phyloP scores from a whole-genome alignment of 2,329 filamentous ascomycete species.

The Periconia sp. region DNA sequence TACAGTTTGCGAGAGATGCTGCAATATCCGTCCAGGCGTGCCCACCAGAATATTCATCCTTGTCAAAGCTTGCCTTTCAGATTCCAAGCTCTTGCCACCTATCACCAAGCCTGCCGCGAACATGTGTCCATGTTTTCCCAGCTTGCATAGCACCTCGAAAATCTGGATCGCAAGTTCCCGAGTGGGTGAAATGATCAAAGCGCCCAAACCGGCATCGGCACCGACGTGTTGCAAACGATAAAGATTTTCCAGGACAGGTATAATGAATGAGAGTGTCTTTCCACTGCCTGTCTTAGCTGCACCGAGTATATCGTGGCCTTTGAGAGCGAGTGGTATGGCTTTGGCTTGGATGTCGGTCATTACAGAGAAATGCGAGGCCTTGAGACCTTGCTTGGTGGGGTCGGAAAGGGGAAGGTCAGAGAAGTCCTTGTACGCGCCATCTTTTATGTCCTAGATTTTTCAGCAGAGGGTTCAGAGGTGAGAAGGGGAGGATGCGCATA shows the following conservation, averaged over 20 bases:
- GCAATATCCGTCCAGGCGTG: slow-evolving; percentile 90
- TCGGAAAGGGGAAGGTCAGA: slow-evolving; percentile 82
- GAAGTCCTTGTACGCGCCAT: slow-evolving; percentile 67
- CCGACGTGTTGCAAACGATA: slow-evolving; percentile 89
- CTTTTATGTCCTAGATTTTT: slow-evolving; percentile 59
- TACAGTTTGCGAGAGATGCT: slow-evolving; percentile 93
- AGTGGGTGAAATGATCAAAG: slow-evolving; percentile 90
- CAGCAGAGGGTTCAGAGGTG: slow-evolving; percentile 6
- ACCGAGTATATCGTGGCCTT: slow-evolving; percentile 84
- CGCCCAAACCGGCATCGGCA: slow-evolving; percentile 80
- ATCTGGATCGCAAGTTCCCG: slow-evolving; percentile 96
- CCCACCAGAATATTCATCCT: slow-evolving; percentile 98
- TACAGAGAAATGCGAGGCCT: slow-evolving; percentile 83
- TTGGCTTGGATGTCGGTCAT: slow-evolving; percentile 90
- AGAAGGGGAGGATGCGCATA: slow-evolving; percentile 17
- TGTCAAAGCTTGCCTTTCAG: slow-evolving; percentile 79
- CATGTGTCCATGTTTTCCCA: slow-evolving; percentile 78
- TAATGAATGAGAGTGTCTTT: slow-evolving; percentile 90
- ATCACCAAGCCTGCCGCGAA: slow-evolving; percentile 95
- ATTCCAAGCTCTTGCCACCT: slow-evolving; percentile 85
- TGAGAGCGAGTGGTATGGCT: slow-evolving; percentile 84
- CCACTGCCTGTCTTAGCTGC: slow-evolving; percentile 95
- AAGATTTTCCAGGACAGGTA: slow-evolving; percentile 90
- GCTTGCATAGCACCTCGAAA: slow-evolving; percentile 88
- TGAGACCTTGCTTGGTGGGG: slow-evolving; percentile 75